Percentiles rank a stretch among this genome's conserved stretches.
Conservation (phyloP, 164 flowering plant species). For the Sedum album region DNA sequence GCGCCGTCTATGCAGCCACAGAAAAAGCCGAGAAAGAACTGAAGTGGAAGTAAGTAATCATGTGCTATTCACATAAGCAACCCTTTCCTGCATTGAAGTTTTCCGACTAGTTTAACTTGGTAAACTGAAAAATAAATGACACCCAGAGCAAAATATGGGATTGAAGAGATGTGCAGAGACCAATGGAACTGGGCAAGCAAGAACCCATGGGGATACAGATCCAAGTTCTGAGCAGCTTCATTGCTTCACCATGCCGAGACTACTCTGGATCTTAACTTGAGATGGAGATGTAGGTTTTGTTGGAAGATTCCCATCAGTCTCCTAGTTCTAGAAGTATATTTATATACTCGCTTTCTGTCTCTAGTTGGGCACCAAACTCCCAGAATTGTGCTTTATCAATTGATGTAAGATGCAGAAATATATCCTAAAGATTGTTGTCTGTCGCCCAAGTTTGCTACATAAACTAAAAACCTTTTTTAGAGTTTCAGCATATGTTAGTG, state of each 20-base stretch:
- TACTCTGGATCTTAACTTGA: background rate
- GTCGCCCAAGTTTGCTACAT: background rate
- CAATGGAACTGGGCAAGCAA: background rate
- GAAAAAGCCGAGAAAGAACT: conserved; percentile 74
- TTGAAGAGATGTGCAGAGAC: conserved; percentile 18
- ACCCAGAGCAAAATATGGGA: background rate
- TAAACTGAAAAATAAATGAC: too few relatives aligned
- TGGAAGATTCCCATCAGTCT: background rate
- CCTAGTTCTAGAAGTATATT: background rate
- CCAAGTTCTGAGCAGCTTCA: conserved; percentile 27
- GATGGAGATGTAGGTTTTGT: background rate
- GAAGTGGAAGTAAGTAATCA: conserved; percentile 36
- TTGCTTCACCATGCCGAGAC: background rate
- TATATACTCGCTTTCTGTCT: background rate
- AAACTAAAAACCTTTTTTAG: background rate
- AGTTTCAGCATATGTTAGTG: background rate
- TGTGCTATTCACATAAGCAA: background rate
- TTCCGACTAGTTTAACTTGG: too few relatives aligned
- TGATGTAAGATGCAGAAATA: background rate
- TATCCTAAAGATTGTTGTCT: background rate
- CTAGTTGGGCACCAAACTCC: background rate
- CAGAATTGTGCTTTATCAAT: background rate
- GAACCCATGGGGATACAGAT: conserved; percentile 32
- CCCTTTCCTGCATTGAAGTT: too few relatives aligned
- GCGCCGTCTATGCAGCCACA: conserved; percentile 68